Conservation (phyloP, 1,284 basidiomycete genomes). For the Leccinum angustisporum region DNA sequence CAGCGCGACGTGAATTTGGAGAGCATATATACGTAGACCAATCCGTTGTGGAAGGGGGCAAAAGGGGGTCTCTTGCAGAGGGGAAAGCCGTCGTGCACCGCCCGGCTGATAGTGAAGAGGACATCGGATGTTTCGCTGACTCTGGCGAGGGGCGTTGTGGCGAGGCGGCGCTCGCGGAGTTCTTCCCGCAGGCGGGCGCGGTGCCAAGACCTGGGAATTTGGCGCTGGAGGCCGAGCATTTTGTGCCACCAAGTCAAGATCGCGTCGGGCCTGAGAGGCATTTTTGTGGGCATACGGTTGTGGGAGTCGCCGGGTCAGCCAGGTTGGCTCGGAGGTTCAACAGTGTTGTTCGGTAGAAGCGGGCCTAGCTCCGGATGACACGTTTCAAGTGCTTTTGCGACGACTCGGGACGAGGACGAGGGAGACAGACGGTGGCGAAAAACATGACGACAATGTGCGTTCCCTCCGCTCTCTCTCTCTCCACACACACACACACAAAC, state of each 20-base stretch:
- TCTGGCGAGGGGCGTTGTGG: conserved; percentile 9
- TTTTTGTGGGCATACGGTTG: conserved; percentile 8
- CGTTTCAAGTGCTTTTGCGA: too few relatives aligned
- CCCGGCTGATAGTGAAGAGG: conserved; percentile 15
- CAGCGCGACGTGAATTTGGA: conserved; percentile 13
- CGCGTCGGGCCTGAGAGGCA: conserved; percentile 9
- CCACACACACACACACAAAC: too few relatives aligned
- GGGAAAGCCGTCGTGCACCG: conserved; percentile 11
- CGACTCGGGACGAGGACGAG: too few relatives aligned
- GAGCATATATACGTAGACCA: conserved; percentile 10
- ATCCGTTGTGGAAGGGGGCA: conserved; percentile 10
- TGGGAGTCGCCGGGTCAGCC: neutral
- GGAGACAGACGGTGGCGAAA: too few relatives aligned
- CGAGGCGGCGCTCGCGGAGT: conserved; percentile 7
- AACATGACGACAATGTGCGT: too few relatives aligned
- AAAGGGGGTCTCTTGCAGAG: conserved; percentile 11
- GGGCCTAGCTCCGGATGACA: too few relatives aligned
- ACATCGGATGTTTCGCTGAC: conserved; percentile 12
- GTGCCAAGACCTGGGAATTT: conserved; percentile 10
- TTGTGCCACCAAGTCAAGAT: conserved; percentile 11
- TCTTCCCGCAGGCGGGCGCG: conserved; percentile 10
- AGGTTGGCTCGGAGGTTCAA: too few relatives aligned
- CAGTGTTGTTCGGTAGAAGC: too few relatives aligned
- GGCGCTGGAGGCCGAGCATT: conserved; percentile 14
- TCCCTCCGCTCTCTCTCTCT: too few relatives aligned